Base-by-base conservation (phyloP, 1,139 yeast species). In the Insectozyma bohioensis region DNA sequence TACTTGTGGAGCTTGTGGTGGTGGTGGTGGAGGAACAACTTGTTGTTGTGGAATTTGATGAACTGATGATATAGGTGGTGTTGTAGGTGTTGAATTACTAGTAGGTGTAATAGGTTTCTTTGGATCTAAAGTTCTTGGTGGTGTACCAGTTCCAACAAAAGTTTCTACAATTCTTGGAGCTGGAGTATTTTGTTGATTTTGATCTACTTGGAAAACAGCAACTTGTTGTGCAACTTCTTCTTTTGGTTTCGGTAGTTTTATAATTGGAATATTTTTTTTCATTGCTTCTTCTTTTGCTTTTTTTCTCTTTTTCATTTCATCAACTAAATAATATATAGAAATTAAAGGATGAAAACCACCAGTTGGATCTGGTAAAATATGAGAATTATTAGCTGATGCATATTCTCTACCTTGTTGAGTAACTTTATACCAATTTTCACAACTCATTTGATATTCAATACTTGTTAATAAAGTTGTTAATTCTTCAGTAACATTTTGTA, bases 301-400 rank as follows among this genome's bases (percentile, higher is more conserved):
- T 67, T 85, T 75, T 38, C 95, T 75, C 48, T 76, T 78, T 41
- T 69, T 54, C 88, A 83, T 83, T 59, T 92, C 99, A 36, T 77
- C 79, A 14, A 90, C 95, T 47, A 94, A 69, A 52, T 76, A 84
- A 56, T 94, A 94, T 23, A 92, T 82, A 2, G 96, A 86, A 9
- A 92, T 62, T 43, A 90, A 67, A 0, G 98, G 97, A 57, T 88
- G 95, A 58, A 75, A 92, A 1, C 94, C 95, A 36, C 77, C 73
- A 1, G 95, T 85, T n/a, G 97, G 97, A 56, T 86, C 95, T 1
- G 75, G 77, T 46, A 61, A 66, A 33, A 60, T 57, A 38, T 58
- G 63, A 26, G 64, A 49, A 39, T 64, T 66, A 2, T 66, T 56
- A 4, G 70, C 71, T 12, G 68, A 51, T 1, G 66, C 64, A 45